Evolutionary conservation across 2,329 filamentous ascomycete genomes (phyloP), one percentile per base, ranked within the genome.

Genomic region (Aureobasidium sp.): DNA sequence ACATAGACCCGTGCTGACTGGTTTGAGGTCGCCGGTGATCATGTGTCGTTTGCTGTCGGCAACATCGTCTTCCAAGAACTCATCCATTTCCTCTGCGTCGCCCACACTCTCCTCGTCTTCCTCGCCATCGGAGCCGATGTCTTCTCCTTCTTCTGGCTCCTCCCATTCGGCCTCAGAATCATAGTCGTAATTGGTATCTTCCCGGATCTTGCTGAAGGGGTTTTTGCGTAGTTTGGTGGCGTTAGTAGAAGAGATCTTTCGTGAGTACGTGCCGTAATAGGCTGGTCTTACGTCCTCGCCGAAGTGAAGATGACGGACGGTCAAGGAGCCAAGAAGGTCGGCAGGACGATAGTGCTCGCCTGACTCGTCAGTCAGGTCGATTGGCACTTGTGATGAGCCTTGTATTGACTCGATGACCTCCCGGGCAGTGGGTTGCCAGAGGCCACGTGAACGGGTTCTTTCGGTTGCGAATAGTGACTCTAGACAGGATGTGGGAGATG

Each of bases 141-240:
- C 85, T 68, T 88, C 87, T 39, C 84, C 84, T 62, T 92, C 78
- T 82, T 91, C 77, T 37, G 88, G 86, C 70, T 91, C 87, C 69
- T 87, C 80, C 90, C 90, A 95, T 83, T 94, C 90, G 72, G 63
- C 89, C 72, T 95, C 90, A 3, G 89, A 93, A 70, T 94, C 90
- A 70, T 93, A 91, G 66, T 91, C 89, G 71, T 95, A 95, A 68
- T 90, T 81, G 4, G 89, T 80, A 5, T 86, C 83, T 2, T 74
- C 80, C 63, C 91, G 76, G n/a, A 78, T 75, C 64, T 79, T 81
- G 73, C 67, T 77, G 72, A 69, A 79, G 67, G 64, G 89, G 78
- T 71, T 84, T 76, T 69, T 83, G 34, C 82, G 80, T 1, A 79
- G 69, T 64, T 76, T 80, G 26, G 79, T 47, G 75, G 74, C 55